Evolutionary conservation across 768 basidiomycete genomes (phyloP), one percentile per base, ranked within the genome.

Genomic region (Cyathus striatus): DNA sequence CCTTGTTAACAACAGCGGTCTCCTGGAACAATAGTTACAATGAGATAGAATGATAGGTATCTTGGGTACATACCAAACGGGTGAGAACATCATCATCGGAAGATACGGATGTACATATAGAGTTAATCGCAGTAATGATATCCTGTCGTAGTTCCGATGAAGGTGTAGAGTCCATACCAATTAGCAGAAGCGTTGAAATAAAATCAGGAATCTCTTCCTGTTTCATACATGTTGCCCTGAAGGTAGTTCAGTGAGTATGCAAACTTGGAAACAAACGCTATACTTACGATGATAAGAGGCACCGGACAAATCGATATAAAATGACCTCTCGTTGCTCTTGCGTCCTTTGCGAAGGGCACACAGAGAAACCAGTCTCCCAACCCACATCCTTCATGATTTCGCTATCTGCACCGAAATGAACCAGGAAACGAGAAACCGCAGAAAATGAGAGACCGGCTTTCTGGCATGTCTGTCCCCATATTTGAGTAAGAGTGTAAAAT

Each of bases 151-250:
- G 62, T 12, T 75, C 70, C 3, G 57, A 52, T 1, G 71, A 59
- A 23, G 72, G 72, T 10, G 67, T 59, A 1, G 67, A 57, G 50
- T 88, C 86, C 47, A 84, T 69, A 2, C 68, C 80, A 21, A 88
- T 55, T 2, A 82, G 60, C 3, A 81, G 46, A 32, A 89, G 49
- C 2, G 67, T 59, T 38, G 78, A 49, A 6, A 82, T 49, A 17
- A 81, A 54, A 44, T 78, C 69, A 10, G 75, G 67, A 1, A 73
- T 51, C 17, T 83, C 78, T 4, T 63, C 54, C 5, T 42, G 34
- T 14, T 52, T 47, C 13, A 76, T 53, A 40, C 56, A 59, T 38
- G 61, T 53, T 37, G 65, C 65, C 40, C 68, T 73, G 23, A 50
- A 27, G 25, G 39, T 27, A 17, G 6, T 42, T 24, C 22, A 57